Base-by-base conservation (phyloP, 768 basidiomycete species). In the Rhodotorula diobovata region DNA sequence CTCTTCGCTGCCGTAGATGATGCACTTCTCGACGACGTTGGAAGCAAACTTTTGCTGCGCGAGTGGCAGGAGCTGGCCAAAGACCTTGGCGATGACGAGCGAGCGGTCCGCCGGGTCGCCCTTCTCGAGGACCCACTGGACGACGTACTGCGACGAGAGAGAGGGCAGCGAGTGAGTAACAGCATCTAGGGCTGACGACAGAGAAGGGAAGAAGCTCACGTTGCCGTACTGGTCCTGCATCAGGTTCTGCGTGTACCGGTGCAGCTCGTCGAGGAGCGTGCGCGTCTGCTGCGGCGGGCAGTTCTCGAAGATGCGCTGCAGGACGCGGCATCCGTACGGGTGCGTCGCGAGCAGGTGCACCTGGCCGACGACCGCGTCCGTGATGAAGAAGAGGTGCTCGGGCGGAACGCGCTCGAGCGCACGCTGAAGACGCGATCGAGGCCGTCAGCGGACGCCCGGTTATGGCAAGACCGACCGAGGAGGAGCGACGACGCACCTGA, bases 171-270 rank as follows among this genome's bases (percentile, higher is more conserved):
- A n/a, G 34, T 54, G 25, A 12, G 48, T 2, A 12, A 32, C 55
- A 39, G 23, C 28, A 2, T 16, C 50, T 20, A 21, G 46, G 9
- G 25, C 8, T 37, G 37, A n/a, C 23, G 39, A 41, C 25, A 34
- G 41, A 18, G 23, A 30, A 30, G 21, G 50, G 18, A 11, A 15
- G 16, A 15, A 10, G n/a, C 63, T 25, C 32, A 82, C 87, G 64
- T 80, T 90, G 64, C 93, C 93, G 77, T 93, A 96, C 79, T 91
- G 89, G 81, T 97, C 90, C 78, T 89, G 87, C 85, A 93, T 93
- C 53, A 98, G 82, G 62, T 84, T 84, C 69, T 85, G 81, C 43
- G 88, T 85, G 76, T 86, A 86, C 37, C 84, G 84, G 77, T 90
- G 89, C 63, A 98, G 81, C 79, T 96, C 93, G 59, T 93, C 89